Base-by-base conservation (phyloP, 306 rosid species). In the Psophocarpus tetragonolobus region DNA sequence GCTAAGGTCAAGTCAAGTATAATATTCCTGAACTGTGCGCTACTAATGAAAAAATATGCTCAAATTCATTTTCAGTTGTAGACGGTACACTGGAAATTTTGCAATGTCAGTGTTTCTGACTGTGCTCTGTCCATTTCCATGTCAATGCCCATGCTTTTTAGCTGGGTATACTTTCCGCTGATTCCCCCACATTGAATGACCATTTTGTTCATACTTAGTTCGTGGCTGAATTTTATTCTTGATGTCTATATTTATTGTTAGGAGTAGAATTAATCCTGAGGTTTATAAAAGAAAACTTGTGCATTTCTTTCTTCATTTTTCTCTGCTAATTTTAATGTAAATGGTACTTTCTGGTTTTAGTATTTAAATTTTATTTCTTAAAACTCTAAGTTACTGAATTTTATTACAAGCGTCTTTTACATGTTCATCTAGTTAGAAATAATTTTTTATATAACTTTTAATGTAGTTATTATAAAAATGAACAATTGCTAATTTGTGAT, bases 271-370 rank as follows among this genome's bases (percentile, higher is more conserved):
- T 32, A 44, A 23, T 58, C 45, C 73, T 21, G 41, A 14, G 42
- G 63, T 60, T 69, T n/a, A 39, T 14, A 58, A 71, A 62, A 48
- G 12, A 65, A 30, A n/a, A 39, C 68, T 20, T 13, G 50, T 20
- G 67, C 56, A 6, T 79, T 71, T 79, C 20, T 61, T 61, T 79
- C 56, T 26, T 62, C 9, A 12, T 21, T 71, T 72, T 38, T 33
- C 44, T 50, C 20, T 4, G 27, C 26, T 56, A 53, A 7, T 47
- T 61, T 23, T 71, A 54, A 63, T 47, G 30, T 13, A 24, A 41
- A 29, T 21, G 36, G 12, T 4, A 12, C 41, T n/a, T 42, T 36
- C 29, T 71, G 33, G 68, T 42, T 53, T 64, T 67, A 3, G 57
- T 15, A 56, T 20, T 68, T 70, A 36, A 23, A 54, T 35, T 67